A percentile compares a stretch with the other conserved stretches of the same genome.
These are phyloP conservation scores for Vaccinium vitisidaea DNA, from an alignment of 148 eudicot genomes.

Conservation along the genomic window DNA sequence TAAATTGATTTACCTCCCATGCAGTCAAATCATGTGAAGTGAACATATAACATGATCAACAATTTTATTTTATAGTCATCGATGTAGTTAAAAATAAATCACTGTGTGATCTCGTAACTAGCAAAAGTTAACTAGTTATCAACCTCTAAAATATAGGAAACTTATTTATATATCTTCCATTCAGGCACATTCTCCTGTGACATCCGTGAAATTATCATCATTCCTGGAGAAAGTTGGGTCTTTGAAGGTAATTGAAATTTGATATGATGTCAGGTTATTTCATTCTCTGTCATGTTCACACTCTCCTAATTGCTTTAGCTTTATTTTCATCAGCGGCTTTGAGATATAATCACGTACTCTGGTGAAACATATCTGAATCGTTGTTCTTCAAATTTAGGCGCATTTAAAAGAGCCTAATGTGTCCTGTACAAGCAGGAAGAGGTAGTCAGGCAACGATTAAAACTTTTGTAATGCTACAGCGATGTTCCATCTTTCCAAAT, in stretches of 20 bases:
- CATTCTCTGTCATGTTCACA: not conserved
- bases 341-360: not conserved
- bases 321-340: not conserved
- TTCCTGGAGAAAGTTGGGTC: slow-evolving; percentile 68
- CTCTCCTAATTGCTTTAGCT: not conserved
- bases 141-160: not conserved
- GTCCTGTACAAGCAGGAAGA: not conserved
- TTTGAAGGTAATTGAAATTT: slow-evolving; percentile 60
- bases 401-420: not conserved
- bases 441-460: not conserved
- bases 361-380: not conserved
- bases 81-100: not conserved
- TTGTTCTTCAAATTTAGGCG: not conserved
- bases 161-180: slow-evolving; percentile 14
- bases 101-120: not conserved
- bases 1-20: not conserved
- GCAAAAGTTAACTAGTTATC: not conserved
- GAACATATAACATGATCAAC: not conserved
- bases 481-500: not conserved
- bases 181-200: slow-evolving; percentile 67
- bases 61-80: not conserved
- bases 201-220: slow-evolving; percentile 55
- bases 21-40: not conserved
- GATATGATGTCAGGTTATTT: slow-evolving; percentile 6
- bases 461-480: too few relatives aligned